phyloP scores from a whole-genome alignment of 2,329 filamentous ascomycete genomes.

The Coniochaeta sp. region DNA sequence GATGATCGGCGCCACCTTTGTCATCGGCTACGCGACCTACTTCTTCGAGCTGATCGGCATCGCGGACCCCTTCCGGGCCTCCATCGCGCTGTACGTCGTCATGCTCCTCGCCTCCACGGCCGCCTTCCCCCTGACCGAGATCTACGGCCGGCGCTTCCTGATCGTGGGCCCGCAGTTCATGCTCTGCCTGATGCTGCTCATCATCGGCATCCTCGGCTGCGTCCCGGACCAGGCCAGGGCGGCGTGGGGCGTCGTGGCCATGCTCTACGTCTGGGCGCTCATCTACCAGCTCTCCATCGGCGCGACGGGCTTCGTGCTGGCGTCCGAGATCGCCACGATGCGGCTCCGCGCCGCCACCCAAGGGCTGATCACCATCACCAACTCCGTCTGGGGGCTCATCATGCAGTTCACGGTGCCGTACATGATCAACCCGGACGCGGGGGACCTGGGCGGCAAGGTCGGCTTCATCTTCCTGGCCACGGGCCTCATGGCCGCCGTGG shows the following conservation, averaged over 20 bases:
- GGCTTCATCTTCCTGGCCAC: slow-evolving; percentile 29
- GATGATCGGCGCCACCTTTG: slow-evolving; percentile 35
- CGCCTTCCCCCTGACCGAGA: slow-evolving; percentile 34
- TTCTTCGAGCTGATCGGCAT: slow-evolving; percentile 30
- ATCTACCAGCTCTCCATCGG: slow-evolving; percentile 35
- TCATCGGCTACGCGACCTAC: slow-evolving; percentile 34
- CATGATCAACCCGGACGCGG: slow-evolving; percentile 33
- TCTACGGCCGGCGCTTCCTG: slow-evolving; percentile 30
- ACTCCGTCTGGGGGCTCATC: slow-evolving; percentile 28
- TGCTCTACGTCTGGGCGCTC: slow-evolving; percentile 28
- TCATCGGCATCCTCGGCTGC: slow-evolving; percentile 35
- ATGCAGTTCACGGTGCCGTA: slow-evolving; percentile 35
- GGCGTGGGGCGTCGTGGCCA: slow-evolving; percentile 26
- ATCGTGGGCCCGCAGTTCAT: slow-evolving; percentile 18
- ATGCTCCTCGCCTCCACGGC: slow-evolving; percentile 29
- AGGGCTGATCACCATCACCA: slow-evolving; percentile 29
- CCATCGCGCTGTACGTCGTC: slow-evolving; percentile 33
- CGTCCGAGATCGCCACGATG: slow-evolving; percentile 30
- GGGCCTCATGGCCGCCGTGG: slow-evolving; percentile 6
- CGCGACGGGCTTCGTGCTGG: slow-evolving; percentile 34
- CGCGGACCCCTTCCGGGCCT: slow-evolving; percentile 28
- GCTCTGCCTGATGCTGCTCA: slow-evolving; percentile 18
- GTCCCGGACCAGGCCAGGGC: slow-evolving; percentile 22
- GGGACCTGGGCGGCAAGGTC: slow-evolving; percentile 29
- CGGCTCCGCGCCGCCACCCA: slow-evolving; percentile 23